These are phyloP conservation scores for Cladosporium velox DNA, from an alignment of 2,329 filamentous ascomycete genomes.

Conservation along the genomic window DNA sequence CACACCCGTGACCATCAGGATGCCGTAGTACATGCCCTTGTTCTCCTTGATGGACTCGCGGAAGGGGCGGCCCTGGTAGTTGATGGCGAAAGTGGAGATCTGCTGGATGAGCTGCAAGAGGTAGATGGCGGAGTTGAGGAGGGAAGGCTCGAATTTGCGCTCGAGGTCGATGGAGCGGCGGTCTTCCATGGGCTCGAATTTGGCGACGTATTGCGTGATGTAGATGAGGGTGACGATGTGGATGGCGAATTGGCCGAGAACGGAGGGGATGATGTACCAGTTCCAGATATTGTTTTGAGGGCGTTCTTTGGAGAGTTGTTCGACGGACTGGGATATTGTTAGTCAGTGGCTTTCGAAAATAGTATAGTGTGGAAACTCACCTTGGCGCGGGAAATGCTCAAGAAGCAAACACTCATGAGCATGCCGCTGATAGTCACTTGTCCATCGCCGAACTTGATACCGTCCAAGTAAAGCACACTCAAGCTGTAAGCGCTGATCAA, in stretches of 20 bases:
- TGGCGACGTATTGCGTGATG: constrained; percentile 84
- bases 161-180: constrained; percentile 75
- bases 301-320: constrained; percentile 92
- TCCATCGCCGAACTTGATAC: constrained; percentile 98
- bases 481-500: constrained; percentile 97
- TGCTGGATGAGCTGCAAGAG: constrained; percentile 97
- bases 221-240: constrained; percentile 95
- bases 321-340: constrained; percentile 65
- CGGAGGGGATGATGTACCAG: constrained; percentile 95
- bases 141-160: constrained; percentile 87
- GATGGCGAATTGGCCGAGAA: constrained; percentile 94
- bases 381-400: constrained; percentile 96
- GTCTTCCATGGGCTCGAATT: constrained; percentile 68
- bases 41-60: constrained; percentile 94
- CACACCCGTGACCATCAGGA: constrained; percentile 83
- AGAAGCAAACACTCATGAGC: constrained; percentile 99
- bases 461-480: constrained; percentile 93
- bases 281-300: constrained; percentile 99
- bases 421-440: constrained; percentile 99
- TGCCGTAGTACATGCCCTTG: constrained; percentile 96
- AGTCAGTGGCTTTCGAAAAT: constrained; percentile 25
- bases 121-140: constrained; percentile 96
- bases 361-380: constrained; percentile 41
- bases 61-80: constrained; percentile 98
- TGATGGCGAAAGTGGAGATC: constrained; percentile 98